phyloP scores from a whole-genome alignment of 2,329 filamentous ascomycete genomes.

The Pseudogymnoascus sp. region DNA sequence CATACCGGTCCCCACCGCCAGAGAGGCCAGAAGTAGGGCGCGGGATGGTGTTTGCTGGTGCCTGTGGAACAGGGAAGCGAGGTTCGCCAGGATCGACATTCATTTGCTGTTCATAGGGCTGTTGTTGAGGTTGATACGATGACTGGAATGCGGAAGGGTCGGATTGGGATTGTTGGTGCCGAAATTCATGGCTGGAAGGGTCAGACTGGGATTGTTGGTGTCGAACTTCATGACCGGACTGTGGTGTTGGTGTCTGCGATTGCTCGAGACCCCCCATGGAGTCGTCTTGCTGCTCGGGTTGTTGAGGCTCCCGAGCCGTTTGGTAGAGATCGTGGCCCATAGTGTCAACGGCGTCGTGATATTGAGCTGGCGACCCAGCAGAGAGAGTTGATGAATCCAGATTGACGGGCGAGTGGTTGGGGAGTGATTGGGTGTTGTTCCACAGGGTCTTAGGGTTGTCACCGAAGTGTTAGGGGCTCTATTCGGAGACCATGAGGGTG shows the following conservation, averaged over 20 bases:
- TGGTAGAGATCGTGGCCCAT: constrained; percentile 38
- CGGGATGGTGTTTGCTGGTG: constrained; percentile 24
- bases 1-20: constrained; percentile 24
- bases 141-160: constrained; percentile 24
- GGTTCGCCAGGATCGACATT: constrained; percentile 21
- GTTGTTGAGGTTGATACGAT: constrained; percentile 23
- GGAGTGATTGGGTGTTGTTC: not conserved
- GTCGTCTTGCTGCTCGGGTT: constrained; percentile 23
- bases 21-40: constrained; percentile 28
- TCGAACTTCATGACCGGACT: constrained; percentile 17
- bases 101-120: constrained; percentile 15
- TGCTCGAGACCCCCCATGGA: constrained; percentile 25
- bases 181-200: constrained; percentile 1
- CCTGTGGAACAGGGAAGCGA: constrained; percentile 28
- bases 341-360: constrained; percentile 44
- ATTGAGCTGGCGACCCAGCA: constrained; percentile 44
- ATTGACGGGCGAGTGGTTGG: constrained; percentile 25
- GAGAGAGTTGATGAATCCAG: constrained; percentile 48
- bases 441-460: constrained; percentile 1
- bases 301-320: constrained; percentile 31
- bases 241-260: constrained; percentile 26
- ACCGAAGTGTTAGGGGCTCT: constrained; percentile 8
- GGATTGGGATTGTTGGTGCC: not conserved
- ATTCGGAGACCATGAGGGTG: constrained; percentile 7
- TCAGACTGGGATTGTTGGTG: constrained; percentile 27